phyloP scores from a whole-genome alignment of 129 eudicot genomes.

The Escallonia rubra region DNA sequence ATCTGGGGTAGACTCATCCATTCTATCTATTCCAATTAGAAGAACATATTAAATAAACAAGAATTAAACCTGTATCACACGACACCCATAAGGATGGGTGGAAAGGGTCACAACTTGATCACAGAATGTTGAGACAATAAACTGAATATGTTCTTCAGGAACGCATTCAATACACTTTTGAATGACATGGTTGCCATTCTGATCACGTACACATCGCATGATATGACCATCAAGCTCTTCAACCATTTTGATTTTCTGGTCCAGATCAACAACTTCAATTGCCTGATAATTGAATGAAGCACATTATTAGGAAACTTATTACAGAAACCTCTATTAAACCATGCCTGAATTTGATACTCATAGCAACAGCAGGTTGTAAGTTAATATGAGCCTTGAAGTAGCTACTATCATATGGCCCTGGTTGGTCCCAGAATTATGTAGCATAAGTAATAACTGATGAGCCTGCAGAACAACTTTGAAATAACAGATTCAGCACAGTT shows the following conservation, averaged over 20 bases:
- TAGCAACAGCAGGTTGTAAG: not conserved
- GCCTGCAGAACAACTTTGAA: too few relatives aligned
- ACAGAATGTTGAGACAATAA: slow-evolving; percentile 63
- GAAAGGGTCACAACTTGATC: slow-evolving; percentile 88
- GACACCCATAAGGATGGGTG: slow-evolving; percentile 94
- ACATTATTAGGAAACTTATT: not conserved
- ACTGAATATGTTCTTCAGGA: slow-evolving; percentile 82
- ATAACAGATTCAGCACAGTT: too few relatives aligned
- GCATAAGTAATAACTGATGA: not conserved
- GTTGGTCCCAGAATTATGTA: not conserved
- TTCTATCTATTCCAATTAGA: not conserved
- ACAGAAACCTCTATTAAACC: not conserved
- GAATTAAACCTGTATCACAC: slow-evolving; percentile 69
- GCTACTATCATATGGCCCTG: not conserved
- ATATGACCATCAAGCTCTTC: slow-evolving; percentile 84
- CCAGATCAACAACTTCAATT: slow-evolving; percentile 91
- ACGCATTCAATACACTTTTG: slow-evolving; percentile 98
- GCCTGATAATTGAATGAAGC: slow-evolving; percentile 38
- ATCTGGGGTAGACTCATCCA: too few relatives aligned
- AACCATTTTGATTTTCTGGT: slow-evolving; percentile 92
- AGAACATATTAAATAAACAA: not conserved
- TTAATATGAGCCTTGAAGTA: not conserved
- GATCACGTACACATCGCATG: slow-evolving; percentile 95
- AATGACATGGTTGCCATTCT: slow-evolving; percentile 86
- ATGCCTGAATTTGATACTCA: not conserved